Percentiles rank a stretch among this genome's conserved stretches.
Evolutionary conservation across 2,329 filamentous ascomycete species (phyloP).

Genomic region (Macroventuria anomochaeta): DNA sequence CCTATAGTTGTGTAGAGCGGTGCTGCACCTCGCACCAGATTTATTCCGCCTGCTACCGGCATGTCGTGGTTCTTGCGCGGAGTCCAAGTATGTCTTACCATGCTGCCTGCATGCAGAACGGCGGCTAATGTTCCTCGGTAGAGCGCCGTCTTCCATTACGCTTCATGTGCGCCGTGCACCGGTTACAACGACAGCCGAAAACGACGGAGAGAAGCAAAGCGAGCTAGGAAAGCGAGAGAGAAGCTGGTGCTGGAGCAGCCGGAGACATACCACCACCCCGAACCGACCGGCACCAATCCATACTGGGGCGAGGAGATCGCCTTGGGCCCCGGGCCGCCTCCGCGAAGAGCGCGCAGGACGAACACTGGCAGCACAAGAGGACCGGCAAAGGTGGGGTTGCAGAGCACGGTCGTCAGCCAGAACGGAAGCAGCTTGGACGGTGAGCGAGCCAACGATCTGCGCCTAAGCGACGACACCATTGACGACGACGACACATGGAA

Average conservation of each 20-base stretch:
- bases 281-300: constrained; percentile 84
- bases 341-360: constrained; percentile 63
- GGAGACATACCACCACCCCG: constrained; percentile 76
- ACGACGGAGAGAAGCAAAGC: constrained; percentile 72
- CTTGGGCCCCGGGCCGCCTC: constrained; percentile 76
- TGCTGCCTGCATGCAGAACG: not conserved
- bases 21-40: not conserved
- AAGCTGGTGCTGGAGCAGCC: constrained; percentile 73
- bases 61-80: constrained; percentile 54
- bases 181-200: constrained; percentile 73
- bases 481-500: constrained; percentile 69
- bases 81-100: constrained; percentile 53
- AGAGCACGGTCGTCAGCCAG: constrained; percentile 57
- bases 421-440: constrained; percentile 47
- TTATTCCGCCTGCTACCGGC: constrained; percentile 10
- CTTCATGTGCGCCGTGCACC: constrained; percentile 80
- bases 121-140: constrained; percentile 40
- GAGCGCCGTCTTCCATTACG: constrained; percentile 78
- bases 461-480: constrained; percentile 44
- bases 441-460: constrained; percentile 29
- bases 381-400: constrained; percentile 63
- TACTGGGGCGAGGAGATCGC: constrained; percentile 89
- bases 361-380: constrained; percentile 62
- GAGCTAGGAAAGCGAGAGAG: constrained; percentile 69
- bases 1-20: not conserved